These are phyloP conservation scores for Eucalyptus viminalis DNA, from an alignment of 345 rosid genomes.

Conservation along the genomic window DNA sequence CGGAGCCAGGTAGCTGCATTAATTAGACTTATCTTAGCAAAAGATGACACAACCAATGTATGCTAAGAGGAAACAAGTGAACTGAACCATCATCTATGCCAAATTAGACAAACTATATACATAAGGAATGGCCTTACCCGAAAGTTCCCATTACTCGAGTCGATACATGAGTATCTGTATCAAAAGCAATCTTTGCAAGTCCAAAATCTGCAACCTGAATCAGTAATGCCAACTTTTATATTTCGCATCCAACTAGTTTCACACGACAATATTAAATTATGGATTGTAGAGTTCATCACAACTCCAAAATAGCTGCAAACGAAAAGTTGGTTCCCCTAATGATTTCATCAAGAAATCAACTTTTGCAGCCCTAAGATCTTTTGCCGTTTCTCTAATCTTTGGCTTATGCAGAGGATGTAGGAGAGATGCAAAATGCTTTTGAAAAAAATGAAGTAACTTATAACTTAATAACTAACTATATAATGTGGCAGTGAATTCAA, in stretches of 20 bases:
- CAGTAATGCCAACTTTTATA: background rate
- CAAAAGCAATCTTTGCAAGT: constrained; percentile 60
- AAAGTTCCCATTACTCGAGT: constrained; percentile 94
- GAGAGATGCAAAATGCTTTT: background rate
- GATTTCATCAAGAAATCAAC: background rate
- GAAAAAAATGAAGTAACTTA: background rate
- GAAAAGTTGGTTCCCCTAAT: background rate
- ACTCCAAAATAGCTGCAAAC: background rate
- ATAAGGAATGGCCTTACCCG: constrained; percentile 40
- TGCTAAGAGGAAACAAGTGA: background rate
- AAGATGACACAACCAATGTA: background rate
- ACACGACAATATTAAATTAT: background rate
- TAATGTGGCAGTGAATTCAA: background rate
- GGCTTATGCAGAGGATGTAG: background rate
- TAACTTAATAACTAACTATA: background rate
- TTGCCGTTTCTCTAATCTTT: background rate
- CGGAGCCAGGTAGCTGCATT: constrained; percentile 76
- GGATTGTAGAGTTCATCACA: background rate
- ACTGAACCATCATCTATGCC: background rate
- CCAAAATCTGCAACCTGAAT: constrained; percentile 92
- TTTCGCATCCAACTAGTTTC: background rate
- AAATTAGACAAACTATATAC: background rate
- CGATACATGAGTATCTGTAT: constrained; percentile 76
- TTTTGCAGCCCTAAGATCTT: background rate
- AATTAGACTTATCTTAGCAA: background rate